Evolutionary conservation across 176 grass and related monocot species (phyloP).

Genomic region (Raddia distichophylla): DNA sequence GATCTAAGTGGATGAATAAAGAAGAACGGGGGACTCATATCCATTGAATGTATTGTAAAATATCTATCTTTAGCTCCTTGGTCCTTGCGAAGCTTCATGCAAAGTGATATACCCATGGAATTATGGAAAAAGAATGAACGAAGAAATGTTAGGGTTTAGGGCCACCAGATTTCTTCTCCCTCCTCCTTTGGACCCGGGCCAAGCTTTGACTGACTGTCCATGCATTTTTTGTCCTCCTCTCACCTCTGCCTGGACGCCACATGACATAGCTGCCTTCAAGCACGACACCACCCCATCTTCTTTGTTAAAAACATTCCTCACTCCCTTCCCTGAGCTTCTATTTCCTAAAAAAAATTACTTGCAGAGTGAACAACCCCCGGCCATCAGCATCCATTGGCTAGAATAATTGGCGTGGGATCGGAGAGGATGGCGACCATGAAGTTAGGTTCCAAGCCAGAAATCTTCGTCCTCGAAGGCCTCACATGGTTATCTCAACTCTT

Average conservation of each 20-base stretch:
- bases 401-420: neutral
- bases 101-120: neutral
- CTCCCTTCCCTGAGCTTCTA: constrained; percentile 16
- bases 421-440: constrained; percentile 67
- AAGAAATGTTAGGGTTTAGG: neutral
- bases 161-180: neutral
- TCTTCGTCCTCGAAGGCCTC: constrained; percentile 64
- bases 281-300: neutral
- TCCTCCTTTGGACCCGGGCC: constrained; percentile 45
- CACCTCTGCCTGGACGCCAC: neutral
- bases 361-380: neutral
- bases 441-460: constrained; percentile 66
- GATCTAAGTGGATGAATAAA: no score
- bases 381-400: neutral
- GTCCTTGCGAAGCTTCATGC: neutral
- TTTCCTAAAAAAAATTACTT: constrained; percentile 16
- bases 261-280: neutral
- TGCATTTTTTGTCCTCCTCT: neutral
- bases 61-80: no score
- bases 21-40: no score
- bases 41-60: no score
- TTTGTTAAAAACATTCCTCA: constrained; percentile 8
- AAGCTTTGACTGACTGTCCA: constrained; percentile 25
- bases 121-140: neutral
- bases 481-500: constrained; percentile 51